Evolutionary conservation across 176 grass and related monocot genomes (phyloP), one percentile per base, ranked within the genome.

Genomic region (Thinopyrum elongatum): DNA sequence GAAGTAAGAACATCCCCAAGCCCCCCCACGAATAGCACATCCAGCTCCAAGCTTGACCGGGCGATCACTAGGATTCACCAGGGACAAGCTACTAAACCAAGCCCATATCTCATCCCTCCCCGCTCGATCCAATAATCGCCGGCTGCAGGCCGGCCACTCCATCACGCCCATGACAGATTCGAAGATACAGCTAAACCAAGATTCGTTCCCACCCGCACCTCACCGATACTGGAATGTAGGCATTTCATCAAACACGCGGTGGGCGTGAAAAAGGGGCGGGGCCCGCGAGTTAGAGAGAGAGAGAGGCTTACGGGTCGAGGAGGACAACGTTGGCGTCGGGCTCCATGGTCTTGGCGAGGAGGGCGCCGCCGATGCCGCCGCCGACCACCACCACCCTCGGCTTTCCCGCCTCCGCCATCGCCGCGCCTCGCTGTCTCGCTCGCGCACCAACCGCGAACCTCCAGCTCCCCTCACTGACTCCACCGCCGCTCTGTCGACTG

Each of bases 281-380:
- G n/a, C 6, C 5, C 0, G 55, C 28, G 67, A 36, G 29, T 0
- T 3, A n/a, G n/a, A n/a, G n/a, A 0, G 29, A 15, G 34, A 5
- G 1, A 3, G 19, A 13, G 21, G 19, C 94, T 85, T 89, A 95
- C 94, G 94, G 89, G 34, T 95, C 94, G 60, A 95, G 39, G 41
- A 95, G 87, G 73, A 89, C 53, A 71, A 95, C 88, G 87, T 91
- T 85, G 65, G 94, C 87, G 80, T 89, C 59, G 83, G 41, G 71
- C 84, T 95, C 78, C 31, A 95, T 76, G 39, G 75, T 89, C 87
- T 93, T 95, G 73, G 91, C 91, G 22, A 95, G 89, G 41, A 93
- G 87, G 10, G 87, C 70, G 15, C 94, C 94, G 42, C 89, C 91
- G 73, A 90, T 64, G 60, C 94, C 94, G 74, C 91, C 94, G 85